These are phyloP conservation scores for Lepidium aucheri DNA, from an alignment of 345 rosid species.

Conservation along the genomic window DNA sequence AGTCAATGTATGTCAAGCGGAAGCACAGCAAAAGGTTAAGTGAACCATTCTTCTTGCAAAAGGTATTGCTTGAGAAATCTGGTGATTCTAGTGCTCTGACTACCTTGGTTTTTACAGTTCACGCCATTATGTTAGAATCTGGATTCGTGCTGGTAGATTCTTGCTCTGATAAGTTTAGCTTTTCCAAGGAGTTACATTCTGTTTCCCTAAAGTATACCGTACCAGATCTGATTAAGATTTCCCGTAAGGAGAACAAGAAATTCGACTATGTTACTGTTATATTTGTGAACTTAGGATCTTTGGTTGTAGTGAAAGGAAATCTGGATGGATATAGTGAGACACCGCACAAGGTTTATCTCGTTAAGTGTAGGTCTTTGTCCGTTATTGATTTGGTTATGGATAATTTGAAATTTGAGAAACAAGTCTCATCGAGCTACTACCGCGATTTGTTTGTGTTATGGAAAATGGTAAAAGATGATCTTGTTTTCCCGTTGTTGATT, in stretches of 20 bases:
- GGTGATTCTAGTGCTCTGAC: constrained; percentile 24
- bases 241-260: not conserved
- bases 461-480: too few species aligned
- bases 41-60: too few species aligned
- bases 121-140: constrained; percentile 64
- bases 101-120: constrained; percentile 46
- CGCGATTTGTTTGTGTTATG: too few species aligned
- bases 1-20: too few species aligned
- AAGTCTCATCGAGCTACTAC: too few species aligned
- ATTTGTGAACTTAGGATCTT: constrained; percentile 40
- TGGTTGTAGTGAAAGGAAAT: constrained; percentile 48
- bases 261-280: constrained; percentile 33
- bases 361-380: too few species aligned
- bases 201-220: constrained; percentile 49
- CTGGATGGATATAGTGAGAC: constrained; percentile 22
- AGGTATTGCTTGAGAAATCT: too few species aligned
- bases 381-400: too few species aligned
- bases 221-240: constrained; percentile 31
- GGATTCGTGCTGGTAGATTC: constrained; percentile 48
- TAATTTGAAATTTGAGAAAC: too few species aligned
- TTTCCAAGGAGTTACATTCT: constrained; percentile 38
- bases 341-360: constrained; percentile 22
- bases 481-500: too few species aligned
- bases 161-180: constrained; percentile 33
- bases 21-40: too few species aligned